Evolutionary conservation across 2,329 filamentous ascomycete species (phyloP).

Genomic region (Colletotrichum ledebouriae): DNA sequence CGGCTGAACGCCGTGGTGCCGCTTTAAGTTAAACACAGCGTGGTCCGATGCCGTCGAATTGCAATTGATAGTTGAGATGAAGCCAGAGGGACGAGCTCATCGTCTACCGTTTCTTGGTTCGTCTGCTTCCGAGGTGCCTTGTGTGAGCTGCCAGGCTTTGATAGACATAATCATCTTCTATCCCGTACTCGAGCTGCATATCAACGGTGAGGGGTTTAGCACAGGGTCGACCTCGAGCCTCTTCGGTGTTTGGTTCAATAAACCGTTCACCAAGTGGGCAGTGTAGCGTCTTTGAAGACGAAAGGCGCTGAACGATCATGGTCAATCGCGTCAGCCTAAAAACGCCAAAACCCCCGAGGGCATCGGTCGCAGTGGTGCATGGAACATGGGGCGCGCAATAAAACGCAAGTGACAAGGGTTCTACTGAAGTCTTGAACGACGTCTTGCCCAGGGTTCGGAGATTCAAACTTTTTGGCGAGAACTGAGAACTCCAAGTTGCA

Average conservation of each 20-base stretch:
- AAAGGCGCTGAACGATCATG: background rate
- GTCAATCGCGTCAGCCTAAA: conserved; percentile 10
- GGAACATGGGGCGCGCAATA: conserved; percentile 33
- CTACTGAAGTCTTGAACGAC: conserved; percentile 31
- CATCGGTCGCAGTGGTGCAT: conserved; percentile 18
- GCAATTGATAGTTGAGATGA: background rate
- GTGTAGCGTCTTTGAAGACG: too few species aligned
- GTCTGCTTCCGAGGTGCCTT: conserved; percentile 5
- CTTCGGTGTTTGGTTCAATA: too few species aligned
- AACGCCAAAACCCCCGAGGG: conserved; percentile 20
- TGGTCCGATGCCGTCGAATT: background rate
- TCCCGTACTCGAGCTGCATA: conserved; percentile 4
- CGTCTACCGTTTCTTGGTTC: background rate
- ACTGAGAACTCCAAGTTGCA: conserved; percentile 12
- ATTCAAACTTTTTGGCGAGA: conserved; percentile 33
- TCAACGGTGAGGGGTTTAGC: background rate
- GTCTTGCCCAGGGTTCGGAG: conserved; percentile 28
- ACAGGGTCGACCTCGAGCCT: background rate
- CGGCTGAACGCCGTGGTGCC: background rate
- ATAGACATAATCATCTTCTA: background rate
- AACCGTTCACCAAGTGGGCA: too few species aligned
- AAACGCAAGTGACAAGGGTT: conserved; percentile 22
- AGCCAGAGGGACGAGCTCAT: background rate
- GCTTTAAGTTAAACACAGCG: too few species aligned
- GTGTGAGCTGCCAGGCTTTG: background rate